Conservation (phyloP, 78 protist species). For the Pelomyxa schiedti region DNA sequence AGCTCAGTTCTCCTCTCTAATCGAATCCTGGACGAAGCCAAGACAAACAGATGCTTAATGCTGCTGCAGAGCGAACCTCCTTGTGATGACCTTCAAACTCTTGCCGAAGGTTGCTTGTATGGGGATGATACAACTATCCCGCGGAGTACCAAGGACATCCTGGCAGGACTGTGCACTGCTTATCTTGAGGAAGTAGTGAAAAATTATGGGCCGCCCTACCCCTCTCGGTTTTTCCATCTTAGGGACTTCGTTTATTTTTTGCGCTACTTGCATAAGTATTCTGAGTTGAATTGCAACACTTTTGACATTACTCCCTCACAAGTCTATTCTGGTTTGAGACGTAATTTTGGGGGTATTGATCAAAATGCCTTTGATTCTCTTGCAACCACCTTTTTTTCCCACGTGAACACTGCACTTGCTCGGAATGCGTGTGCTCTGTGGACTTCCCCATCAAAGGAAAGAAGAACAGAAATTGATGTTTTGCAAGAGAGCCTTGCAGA, state of each 20-base stretch:
- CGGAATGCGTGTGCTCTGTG: too few species aligned
- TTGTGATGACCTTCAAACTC: too few species aligned
- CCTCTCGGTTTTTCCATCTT: constrained; percentile 11
- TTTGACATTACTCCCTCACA: too few species aligned
- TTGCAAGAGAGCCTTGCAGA: neutral
- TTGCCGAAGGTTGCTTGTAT: too few species aligned
- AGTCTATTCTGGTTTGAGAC: neutral
- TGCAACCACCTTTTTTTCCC: neutral
- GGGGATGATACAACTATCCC: too few species aligned
- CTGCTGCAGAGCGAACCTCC: too few species aligned
- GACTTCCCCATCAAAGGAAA: neutral
- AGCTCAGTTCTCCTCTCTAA: neutral
- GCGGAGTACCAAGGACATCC: too few species aligned
- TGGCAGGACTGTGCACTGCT: too few species aligned
- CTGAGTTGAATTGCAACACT: too few species aligned
- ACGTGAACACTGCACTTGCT: neutral
- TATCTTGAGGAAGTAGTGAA: too few species aligned
- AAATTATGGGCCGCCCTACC: too few species aligned
- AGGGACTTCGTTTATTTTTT: constrained; percentile 12
- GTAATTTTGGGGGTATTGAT: neutral
- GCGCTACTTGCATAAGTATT: neutral
- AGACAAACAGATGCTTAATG: constrained; percentile 1
- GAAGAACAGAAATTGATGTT: neutral
- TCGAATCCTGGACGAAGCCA: neutral
- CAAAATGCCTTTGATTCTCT: neutral